These are phyloP conservation scores for Cenchrus purpureus DNA, from an alignment of 176 grass and related monocot species.

Conservation along the genomic window DNA sequence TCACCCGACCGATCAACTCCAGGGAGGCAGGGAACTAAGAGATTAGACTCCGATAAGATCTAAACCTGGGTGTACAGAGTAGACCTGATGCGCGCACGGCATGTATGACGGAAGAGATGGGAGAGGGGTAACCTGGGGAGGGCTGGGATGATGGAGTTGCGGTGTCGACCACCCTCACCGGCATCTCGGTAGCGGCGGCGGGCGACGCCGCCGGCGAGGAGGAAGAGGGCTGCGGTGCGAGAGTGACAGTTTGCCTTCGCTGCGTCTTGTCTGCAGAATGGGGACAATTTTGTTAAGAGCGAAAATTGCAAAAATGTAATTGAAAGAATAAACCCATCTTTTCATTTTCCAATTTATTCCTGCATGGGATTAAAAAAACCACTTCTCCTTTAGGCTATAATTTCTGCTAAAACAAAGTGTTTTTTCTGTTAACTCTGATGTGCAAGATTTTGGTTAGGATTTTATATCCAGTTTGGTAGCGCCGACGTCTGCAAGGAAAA, in stretches of 20 bases:
- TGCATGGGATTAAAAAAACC: too few species aligned
- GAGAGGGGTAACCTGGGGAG: slow-evolving; percentile 48
- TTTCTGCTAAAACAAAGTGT: too few species aligned
- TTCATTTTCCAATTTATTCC: too few species aligned
- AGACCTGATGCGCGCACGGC: not conserved
- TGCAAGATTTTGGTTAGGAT: too few species aligned
- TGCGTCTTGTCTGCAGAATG: not conserved
- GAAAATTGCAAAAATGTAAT: too few species aligned
- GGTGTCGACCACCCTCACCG: slow-evolving; percentile 74
- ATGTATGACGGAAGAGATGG: not conserved
- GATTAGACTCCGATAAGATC: slow-evolving; percentile 12
- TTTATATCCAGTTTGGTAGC: too few species aligned
- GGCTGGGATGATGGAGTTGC: slow-evolving; percentile 66
- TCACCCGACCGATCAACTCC: not conserved
- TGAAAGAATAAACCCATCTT: too few species aligned
- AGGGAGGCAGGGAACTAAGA: too few species aligned
- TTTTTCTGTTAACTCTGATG: too few species aligned
- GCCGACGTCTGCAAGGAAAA: too few species aligned
- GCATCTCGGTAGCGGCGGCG: slow-evolving; percentile 52
- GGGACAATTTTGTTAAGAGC: too few species aligned
- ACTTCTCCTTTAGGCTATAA: too few species aligned
- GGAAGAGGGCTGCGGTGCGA: not conserved
- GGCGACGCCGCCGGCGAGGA: slow-evolving; percentile 32
- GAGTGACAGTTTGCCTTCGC: not conserved
- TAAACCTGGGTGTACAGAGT: not conserved